Conservation (phyloP, 495 filamentous ascomycete species). For the Penicillium lividum region DNA sequence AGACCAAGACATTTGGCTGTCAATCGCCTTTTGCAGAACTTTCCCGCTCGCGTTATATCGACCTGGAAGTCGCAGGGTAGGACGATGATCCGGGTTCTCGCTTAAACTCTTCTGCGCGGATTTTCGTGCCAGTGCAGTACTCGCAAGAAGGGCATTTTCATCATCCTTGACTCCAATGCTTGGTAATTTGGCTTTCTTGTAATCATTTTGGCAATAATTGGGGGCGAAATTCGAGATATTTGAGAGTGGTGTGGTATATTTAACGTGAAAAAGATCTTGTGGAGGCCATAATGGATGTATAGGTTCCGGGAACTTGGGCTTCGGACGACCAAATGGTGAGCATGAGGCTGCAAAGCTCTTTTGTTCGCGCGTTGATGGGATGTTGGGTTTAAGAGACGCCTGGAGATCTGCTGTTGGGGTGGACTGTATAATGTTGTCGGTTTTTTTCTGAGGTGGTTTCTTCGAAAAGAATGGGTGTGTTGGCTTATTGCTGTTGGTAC, state of each 20-base stretch:
- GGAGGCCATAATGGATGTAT: conserved; percentile 71
- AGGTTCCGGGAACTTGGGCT: conserved; percentile 59
- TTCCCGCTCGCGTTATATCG: conserved; percentile 39
- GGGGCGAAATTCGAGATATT: not conserved
- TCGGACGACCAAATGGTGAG: conserved; percentile 29
- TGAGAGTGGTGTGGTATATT: conserved; percentile 11
- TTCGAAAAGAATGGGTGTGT: conserved; percentile 82
- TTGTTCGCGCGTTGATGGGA: not conserved
- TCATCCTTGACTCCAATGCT: conserved; percentile 32
- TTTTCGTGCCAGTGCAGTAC: conserved; percentile 19
- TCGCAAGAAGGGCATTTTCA: conserved; percentile 36
- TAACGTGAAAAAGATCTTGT: conserved; percentile 60
- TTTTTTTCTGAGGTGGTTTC: conserved; percentile 25
- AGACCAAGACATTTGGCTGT: conserved; percentile 36
- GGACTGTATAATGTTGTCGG: not conserved
- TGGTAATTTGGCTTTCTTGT: conserved; percentile 42
- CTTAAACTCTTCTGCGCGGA: not conserved
- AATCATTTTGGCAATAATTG: conserved; percentile 12
- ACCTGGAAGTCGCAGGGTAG: conserved; percentile 35
- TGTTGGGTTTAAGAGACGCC: not conserved
- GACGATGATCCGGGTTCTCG: not conserved
- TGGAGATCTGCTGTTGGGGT: not conserved
- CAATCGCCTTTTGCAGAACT: conserved; percentile 32
- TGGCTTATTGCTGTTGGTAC: conserved; percentile 49
- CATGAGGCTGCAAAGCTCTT: conserved; percentile 4